These are phyloP conservation scores for Scenedesmus sp. DNA, from an alignment of 163 green algal species.

Conservation along the genomic window DNA sequence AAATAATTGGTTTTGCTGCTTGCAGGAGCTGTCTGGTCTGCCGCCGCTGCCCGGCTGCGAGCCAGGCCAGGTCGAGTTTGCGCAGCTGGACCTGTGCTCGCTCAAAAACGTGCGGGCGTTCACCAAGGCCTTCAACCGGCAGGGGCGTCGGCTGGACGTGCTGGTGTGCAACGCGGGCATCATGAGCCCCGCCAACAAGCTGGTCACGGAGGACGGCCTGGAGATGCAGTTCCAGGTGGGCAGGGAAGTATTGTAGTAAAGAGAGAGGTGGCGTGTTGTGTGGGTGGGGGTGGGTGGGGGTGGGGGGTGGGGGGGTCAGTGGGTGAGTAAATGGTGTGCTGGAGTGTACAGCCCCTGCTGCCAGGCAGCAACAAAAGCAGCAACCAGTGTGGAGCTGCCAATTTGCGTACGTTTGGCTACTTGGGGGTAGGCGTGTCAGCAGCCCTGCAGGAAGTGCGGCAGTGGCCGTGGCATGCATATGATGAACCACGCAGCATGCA, in stretches of 20 bases:
- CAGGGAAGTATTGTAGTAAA: no score
- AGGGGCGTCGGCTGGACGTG: constrained; percentile 26
- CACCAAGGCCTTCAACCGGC: constrained; percentile 37
- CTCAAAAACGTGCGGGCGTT: constrained; percentile 38
- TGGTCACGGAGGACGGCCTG: constrained; percentile 53
- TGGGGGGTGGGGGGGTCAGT: no score
- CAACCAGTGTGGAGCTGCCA: no score
- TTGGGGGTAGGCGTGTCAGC: no score
- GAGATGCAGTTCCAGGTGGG: constrained; percentile 70
- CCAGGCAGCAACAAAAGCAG: no score
- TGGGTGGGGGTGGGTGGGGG: not conserved
- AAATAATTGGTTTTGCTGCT: not conserved
- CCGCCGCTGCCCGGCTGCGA: constrained; percentile 21
- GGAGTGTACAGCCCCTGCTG: no score
- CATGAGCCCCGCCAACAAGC: constrained; percentile 56
- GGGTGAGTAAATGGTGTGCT: no score
- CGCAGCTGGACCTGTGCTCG: constrained; percentile 44
- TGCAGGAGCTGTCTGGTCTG: constrained; percentile 35
- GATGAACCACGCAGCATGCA: not conserved
- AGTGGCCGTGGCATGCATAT: not conserved
- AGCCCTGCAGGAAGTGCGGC: no score
- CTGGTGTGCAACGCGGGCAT: constrained; percentile 57
- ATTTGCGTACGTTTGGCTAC: no score
- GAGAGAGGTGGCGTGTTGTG: not conserved
- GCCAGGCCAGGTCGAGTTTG: constrained; percentile 22